Base-by-base conservation (phyloP, 495 filamentous ascomycete genomes). In the Penicillium robsamsonii region DNA sequence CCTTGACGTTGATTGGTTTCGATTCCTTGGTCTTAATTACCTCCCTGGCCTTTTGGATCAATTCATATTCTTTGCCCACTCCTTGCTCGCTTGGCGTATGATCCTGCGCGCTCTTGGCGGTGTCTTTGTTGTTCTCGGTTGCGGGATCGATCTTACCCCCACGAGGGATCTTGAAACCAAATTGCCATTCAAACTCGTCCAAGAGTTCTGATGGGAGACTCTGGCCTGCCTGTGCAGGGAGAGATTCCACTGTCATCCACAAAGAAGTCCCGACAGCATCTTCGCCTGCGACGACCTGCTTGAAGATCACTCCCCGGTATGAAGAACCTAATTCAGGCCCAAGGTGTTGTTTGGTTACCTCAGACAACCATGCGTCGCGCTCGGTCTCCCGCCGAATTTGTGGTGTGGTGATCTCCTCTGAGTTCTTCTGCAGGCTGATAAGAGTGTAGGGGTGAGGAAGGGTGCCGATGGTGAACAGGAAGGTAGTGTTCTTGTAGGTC, bases 401-500 rank as follows among this genome's bases (percentile, higher is more conserved):
- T 11, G 79, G 72, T 2, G 84, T 75, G 47, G 84, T 82, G 29
- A 91, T 70, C 3, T 81, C 74, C 1, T 81, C 75, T 4, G 76
- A 79, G 29, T 65, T 66, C 35, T 71, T 72, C 27, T 80, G 75
- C 4, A 98, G 75, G 17, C 82, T 80, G 45, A 84, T 76, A 10
- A 91, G 73, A 10, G 92, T 96, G 72, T 89, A 96, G 0, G 94
- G 94, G 62, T 98, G 94, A 0, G 94, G 93, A 6, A 97, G 84
- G 8, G 84, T 87, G 61, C 86, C 91, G 60, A 97, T 90, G 17
- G 87, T 90, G 75, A 90, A 97, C 13, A 85, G 62, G 9, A 75
- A 75, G 2, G 84, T 79, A 10, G 77, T 81, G 64, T 91, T 88
- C 37, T 73, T 73, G 67, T 86, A 87, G 15, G 68, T 71, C 3